These are phyloP conservation scores for Eimeria maxima DNA, from an alignment of 169 alveolate species.

Conservation along the genomic window DNA sequence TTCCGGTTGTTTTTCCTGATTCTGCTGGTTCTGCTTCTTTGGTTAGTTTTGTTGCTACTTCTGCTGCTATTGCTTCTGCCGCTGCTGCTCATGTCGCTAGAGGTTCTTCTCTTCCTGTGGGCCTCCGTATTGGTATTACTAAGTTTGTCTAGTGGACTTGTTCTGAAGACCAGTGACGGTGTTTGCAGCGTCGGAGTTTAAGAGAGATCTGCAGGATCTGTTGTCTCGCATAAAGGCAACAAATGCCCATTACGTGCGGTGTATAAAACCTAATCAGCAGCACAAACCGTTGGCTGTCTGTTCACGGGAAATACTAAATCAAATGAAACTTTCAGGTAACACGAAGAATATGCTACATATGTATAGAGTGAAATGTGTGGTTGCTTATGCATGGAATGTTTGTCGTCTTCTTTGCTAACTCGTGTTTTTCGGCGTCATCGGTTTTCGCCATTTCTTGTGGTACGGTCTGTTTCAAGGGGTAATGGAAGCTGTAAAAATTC, in stretches of 20 bases:
- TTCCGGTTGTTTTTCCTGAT: too few relatives aligned
- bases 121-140: background rate
- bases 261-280: conserved; percentile 67
- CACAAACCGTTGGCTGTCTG: conserved; percentile 2
- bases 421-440: background rate
- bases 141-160: too few relatives aligned
- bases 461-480: conserved; percentile 48
- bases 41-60: background rate
- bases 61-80: too few relatives aligned
- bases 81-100: background rate
- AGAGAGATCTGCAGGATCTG: conserved; percentile 32
- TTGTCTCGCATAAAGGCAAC: conserved; percentile 43
- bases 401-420: too few relatives aligned
- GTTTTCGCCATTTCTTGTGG: background rate
- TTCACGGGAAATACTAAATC: conserved; percentile 29
- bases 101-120: background rate
- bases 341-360: background rate
- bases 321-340: conserved; percentile 68
- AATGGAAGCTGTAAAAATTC: conserved; percentile 71
- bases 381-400: background rate
- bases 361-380: background rate
- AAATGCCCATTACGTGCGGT: conserved; percentile 61
- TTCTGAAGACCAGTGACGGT: too few relatives aligned
- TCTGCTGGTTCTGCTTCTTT: background rate
- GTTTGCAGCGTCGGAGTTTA: conserved; percentile 34